Conservation (phyloP, 2,329 filamentous ascomycete species). For the Xylariaceae sp. region DNA sequence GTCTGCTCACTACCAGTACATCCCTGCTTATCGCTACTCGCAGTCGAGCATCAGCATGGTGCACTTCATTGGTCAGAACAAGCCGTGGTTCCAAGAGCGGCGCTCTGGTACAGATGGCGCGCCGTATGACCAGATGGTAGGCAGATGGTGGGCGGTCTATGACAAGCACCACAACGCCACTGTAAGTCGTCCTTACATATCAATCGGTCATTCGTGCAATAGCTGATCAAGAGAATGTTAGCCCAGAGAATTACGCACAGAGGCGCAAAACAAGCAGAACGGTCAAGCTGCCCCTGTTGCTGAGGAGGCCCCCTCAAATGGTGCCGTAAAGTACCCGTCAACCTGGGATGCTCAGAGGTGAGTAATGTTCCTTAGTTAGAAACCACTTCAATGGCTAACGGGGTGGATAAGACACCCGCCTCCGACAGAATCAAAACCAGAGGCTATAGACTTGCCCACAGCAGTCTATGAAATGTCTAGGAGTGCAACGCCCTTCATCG, state of each 20-base stretch:
- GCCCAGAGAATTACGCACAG: constrained; percentile 24
- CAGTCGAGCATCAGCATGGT: constrained; percentile 83
- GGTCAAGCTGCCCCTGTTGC: no score
- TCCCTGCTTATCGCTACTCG: constrained; percentile 91
- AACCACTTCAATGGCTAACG: constrained; percentile 12
- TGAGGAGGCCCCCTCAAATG: no score
- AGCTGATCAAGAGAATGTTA: constrained; percentile 52
- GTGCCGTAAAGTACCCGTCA: constrained; percentile 22
- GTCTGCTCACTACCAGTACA: constrained; percentile 93
- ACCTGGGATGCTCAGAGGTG: constrained; percentile 53
- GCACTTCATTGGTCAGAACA: constrained; percentile 88
- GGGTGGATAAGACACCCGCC: constrained; percentile 51
- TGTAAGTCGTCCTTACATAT: constrained; percentile 34
- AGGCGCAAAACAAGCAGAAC: no score
- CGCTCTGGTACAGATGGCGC: constrained; percentile 48
- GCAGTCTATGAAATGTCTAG: constrained; percentile 79
- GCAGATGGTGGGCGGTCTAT: constrained; percentile 91
- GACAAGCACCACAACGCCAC: constrained; percentile 70
- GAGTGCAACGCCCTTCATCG: constrained; percentile 67
- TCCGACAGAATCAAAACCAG: constrained; percentile 65
- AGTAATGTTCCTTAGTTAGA: constrained; percentile 18
- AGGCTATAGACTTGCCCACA: constrained; percentile 77
- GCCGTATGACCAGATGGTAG: constrained; percentile 77
- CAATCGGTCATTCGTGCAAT: constrained; percentile 41
- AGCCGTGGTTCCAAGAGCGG: constrained; percentile 75